phyloP scores from a whole-genome alignment of 139 green algal genomes.

The Nannochloris sp. region DNA sequence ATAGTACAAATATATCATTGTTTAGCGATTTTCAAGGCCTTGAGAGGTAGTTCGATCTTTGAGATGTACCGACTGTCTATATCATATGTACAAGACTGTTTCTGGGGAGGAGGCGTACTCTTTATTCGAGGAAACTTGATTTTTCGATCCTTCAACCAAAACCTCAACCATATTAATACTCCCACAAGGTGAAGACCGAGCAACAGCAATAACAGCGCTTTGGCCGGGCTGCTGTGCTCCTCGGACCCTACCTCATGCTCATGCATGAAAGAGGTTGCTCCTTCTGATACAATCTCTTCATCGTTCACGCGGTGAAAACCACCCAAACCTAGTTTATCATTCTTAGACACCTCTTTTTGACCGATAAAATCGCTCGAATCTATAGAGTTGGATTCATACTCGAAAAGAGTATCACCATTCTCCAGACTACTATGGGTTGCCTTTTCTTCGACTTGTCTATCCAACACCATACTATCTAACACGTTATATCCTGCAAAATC shows the following conservation, averaged over 20 bases:
- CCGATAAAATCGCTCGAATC: neutral
- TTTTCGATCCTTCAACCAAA: neutral
- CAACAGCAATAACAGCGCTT: neutral
- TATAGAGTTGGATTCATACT: conserved; percentile 2
- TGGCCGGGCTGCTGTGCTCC: too few species aligned
- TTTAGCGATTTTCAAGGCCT: neutral
- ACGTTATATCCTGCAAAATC: conserved; percentile 6
- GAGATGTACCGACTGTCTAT: neutral
- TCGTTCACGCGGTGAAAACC: too few species aligned
- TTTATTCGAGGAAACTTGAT: neutral
- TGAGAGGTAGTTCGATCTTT: conserved; percentile 1
- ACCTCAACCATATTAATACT: neutral
- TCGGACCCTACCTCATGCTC: too few species aligned
- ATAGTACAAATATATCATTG: neutral
- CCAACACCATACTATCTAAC: too few species aligned
- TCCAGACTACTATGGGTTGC: too few species aligned
- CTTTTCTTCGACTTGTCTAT: too few species aligned
- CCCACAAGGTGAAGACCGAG: neutral
- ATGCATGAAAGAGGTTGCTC: too few species aligned
- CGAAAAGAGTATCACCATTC: neutral
- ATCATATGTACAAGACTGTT: neutral
- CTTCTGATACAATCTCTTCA: too few species aligned
- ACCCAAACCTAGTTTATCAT: too few species aligned
- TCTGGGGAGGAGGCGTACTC: neutral
- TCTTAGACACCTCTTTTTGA: too few species aligned